These are phyloP conservation scores for Xylaria digitata DNA, from an alignment of 2,329 filamentous ascomycete genomes.

Conservation along the genomic window DNA sequence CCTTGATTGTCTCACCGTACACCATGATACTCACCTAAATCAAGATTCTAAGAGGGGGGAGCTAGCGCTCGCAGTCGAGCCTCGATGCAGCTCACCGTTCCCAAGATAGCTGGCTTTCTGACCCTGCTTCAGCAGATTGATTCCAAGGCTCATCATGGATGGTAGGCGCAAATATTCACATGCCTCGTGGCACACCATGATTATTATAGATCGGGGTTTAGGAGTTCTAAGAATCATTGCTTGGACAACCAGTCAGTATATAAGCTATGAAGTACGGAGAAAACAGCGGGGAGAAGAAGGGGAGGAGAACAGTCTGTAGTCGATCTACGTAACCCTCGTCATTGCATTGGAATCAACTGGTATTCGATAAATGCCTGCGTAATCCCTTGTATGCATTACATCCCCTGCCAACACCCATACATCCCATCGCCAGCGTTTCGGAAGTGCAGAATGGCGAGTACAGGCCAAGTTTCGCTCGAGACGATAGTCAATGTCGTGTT, in stretches of 20 bases:
- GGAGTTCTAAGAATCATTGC: not conserved
- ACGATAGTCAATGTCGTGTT: constrained; percentile 10
- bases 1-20: not conserved
- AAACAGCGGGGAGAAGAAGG: not conserved
- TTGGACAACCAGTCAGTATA: not conserved
- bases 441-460: not conserved
- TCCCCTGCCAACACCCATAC: not conserved
- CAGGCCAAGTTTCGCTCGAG: not conserved
- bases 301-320: not conserved
- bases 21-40: not conserved
- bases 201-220: not conserved
- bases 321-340: not conserved
- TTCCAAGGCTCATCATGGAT: not conserved
- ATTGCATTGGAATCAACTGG: not conserved
- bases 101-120: not conserved
- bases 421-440: not conserved
- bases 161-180: not conserved
- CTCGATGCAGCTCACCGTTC: not conserved
- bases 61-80: not conserved
- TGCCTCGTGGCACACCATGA: not conserved
- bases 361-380: not conserved
- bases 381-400: not conserved
- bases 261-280: not conserved
- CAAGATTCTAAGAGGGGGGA: not conserved
- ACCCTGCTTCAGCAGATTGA: not conserved